Evolutionary conservation across 2,329 filamentous ascomycete genomes (phyloP).

Genomic region (Fusarium beomiforme): DNA sequence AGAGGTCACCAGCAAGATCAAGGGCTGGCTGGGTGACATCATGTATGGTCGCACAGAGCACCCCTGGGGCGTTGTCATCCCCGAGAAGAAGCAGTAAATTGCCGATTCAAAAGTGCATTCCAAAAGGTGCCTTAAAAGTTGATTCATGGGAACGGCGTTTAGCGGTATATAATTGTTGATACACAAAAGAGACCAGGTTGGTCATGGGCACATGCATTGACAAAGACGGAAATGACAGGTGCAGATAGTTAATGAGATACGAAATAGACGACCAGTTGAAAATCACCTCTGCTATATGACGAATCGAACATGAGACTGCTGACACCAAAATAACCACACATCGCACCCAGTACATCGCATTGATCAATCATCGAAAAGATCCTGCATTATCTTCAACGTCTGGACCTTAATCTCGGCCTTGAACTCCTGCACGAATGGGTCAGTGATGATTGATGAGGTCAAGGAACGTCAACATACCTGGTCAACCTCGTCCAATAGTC

Average conservation of each 20-base stretch:
- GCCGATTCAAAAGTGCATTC: not conserved
- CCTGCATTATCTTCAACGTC: constrained; percentile 43
- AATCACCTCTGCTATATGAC: constrained; percentile 9
- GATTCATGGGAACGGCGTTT: constrained; percentile 42
- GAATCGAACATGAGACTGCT: not conserved
- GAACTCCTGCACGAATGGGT: constrained; percentile 41
- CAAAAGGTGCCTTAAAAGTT: constrained; percentile 3
- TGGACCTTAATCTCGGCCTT: constrained; percentile 39
- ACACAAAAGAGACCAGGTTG: constrained; percentile 31
- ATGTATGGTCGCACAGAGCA: constrained; percentile 78
- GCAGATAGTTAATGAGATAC: constrained; percentile 36
- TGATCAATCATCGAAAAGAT: constrained; percentile 29
- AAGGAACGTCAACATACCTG: constrained; percentile 25
- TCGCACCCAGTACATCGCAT: not conserved
- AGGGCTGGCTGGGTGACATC: constrained; percentile 74
- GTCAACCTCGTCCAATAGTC: constrained; percentile 43
- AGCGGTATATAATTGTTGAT: constrained; percentile 28
- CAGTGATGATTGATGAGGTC: not conserved
- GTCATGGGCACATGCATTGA: constrained; percentile 8
- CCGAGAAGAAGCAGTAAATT: constrained; percentile 66
- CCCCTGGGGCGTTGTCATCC: constrained; percentile 74
- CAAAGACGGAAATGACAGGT: not conserved
- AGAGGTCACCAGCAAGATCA: constrained; percentile 69
- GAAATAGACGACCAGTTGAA: constrained; percentile 38
- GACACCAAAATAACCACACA: not conserved